phyloP scores from a whole-genome alignment of 1,284 basidiomycete species.

The Puccinia triticina region DNA sequence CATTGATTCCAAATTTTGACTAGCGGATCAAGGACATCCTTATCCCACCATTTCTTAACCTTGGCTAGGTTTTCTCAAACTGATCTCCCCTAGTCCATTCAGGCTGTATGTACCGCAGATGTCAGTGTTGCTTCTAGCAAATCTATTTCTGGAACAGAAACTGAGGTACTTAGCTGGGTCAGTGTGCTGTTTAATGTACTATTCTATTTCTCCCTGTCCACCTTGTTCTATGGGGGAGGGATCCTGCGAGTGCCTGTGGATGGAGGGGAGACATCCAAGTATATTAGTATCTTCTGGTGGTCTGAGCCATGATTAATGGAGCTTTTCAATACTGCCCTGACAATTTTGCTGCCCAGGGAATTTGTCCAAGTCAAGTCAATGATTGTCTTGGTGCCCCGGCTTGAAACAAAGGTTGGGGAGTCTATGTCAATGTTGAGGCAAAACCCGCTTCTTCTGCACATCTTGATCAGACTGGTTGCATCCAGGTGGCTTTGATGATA shows the following conservation, averaged over 20 bases:
- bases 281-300: neutral
- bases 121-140: neutral
- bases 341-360: neutral
- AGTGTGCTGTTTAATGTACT: neutral
- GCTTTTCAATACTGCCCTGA: neutral
- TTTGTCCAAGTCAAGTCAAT: slow-evolving; percentile 21
- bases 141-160: too few relatives aligned
- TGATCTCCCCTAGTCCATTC: neutral
- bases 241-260: neutral
- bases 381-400: neutral
- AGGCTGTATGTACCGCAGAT: neutral
- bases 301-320: neutral
- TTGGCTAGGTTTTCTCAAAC: neutral
- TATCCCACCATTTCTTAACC: slow-evolving; percentile 31
- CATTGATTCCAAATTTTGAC: neutral
- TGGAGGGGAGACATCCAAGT: neutral
- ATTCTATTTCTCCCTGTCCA: neutral
- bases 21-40: neutral
- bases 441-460: neutral
- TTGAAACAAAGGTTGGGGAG: neutral
- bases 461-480: neutral
- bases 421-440: neutral
- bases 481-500: neutral
- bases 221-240: neutral
- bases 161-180: neutral